Evolutionary conservation across 2,329 filamentous ascomycete species (phyloP).

Genomic region (Fusarium udum): DNA sequence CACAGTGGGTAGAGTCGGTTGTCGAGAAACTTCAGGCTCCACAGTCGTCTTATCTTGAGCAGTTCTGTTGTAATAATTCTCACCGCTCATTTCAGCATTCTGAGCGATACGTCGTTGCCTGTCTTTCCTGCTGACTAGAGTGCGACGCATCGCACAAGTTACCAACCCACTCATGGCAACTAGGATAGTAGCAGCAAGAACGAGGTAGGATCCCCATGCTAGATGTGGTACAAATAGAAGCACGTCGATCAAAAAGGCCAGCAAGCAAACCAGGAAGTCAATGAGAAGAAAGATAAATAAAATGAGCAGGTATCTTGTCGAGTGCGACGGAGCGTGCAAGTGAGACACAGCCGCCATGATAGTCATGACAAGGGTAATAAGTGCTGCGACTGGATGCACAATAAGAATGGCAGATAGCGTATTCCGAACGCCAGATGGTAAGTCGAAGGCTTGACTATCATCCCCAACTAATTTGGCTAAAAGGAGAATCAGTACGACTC

Average conservation of each 20-base stretch:
- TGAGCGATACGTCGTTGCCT: conserved; percentile 89
- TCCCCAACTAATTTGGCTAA: conserved; percentile 42
- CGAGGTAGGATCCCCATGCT: conserved; percentile 93
- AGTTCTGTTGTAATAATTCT: conserved; percentile 85
- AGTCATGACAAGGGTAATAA: conserved; percentile 87
- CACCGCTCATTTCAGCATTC: conserved; percentile 96
- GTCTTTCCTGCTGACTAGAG: conserved; percentile 90
- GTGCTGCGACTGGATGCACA: conserved; percentile 88
- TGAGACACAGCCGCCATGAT: conserved; percentile 83
- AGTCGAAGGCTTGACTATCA: conserved; percentile 61
- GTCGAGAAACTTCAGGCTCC: conserved; percentile 53
- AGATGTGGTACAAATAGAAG: conserved; percentile 94
- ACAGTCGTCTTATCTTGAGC: conserved; percentile 60
- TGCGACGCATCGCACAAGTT: conserved; percentile 93
- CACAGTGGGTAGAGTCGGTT: conserved; percentile 68
- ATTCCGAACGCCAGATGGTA: conserved; percentile 61
- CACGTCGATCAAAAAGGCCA: conserved; percentile 93
- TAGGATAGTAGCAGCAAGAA: conserved; percentile 86
- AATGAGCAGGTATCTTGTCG: conserved; percentile 84
- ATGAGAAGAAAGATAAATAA: conserved; percentile 88
- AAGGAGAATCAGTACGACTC: conserved; percentile 20
- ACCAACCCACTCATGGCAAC: conserved; percentile 84
- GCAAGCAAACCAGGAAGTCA: conserved; percentile 81
- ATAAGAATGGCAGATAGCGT: conserved; percentile 89
- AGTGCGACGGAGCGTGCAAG: conserved; percentile 88